Base-by-base conservation (phyloP, 768 basidiomycete genomes). In the Suillus subluteus region DNA sequence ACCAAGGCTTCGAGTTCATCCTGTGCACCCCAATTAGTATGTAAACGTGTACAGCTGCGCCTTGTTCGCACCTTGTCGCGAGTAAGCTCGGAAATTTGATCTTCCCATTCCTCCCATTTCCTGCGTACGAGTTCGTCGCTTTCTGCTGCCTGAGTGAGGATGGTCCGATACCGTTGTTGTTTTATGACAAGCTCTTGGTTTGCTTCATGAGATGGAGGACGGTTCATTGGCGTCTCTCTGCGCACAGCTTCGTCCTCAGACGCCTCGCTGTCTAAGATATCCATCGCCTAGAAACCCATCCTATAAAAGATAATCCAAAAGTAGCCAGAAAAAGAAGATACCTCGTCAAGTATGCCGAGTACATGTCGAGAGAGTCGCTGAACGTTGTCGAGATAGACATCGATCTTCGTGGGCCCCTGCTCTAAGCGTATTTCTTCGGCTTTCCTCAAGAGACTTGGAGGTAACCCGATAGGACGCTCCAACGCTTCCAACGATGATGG, bases 91-190 rank as follows among this genome's bases (percentile, higher is more conserved):
- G 79, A 77, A 52, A 99, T 89, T 55, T 83, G 83, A 16, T 83
- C 82, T 71, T 91, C 90, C 95, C 95, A 97, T 71, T 96, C 88
- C 46, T 89, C 89, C 92, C 94, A 98, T 76, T 98, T 96, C 67
- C 85, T 81, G 23, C 89, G 80, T 1, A 98, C 91, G 2, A 86
- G 81, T 38, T 84, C 87, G 73, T 99, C 95, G 72, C 93, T 95
- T 40, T 83, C 84, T 0, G 81, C 79, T 0, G 96, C 97, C 66
- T 91, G 86, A 0, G 80, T 80, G 4, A 99, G 81, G 21, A 95
- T 88, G n/a, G 72, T 79, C 15, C 89, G 84, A 72, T 95, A 96
- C 62, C 88, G 84, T 67, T 85, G 81, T 21, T 89, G 90, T 71
- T 92, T 92, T 64, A 84, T 82, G 21, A 89, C 84, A 7, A 97